phyloP scores from a whole-genome alignment of 140 eudicot species.

The Oenanthe javanica region DNA sequence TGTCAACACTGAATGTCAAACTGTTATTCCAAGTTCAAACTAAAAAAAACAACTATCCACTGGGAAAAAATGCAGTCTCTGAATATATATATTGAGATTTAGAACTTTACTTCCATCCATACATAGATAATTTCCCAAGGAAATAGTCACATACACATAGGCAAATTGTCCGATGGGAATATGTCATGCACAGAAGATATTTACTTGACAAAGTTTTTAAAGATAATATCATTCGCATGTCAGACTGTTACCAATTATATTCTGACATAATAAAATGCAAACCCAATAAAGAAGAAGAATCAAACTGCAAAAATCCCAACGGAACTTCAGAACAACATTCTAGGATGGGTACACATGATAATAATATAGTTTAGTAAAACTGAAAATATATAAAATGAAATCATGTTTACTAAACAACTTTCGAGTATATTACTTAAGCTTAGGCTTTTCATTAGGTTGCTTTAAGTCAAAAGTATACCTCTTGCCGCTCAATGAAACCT shows the following conservation, averaged over 20 bases:
- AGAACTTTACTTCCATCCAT: not conserved
- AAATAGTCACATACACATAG: not conserved
- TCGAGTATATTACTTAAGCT: not conserved
- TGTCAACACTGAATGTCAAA: not conserved
- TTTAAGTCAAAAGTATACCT: constrained; percentile 31
- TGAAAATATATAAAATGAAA: not conserved
- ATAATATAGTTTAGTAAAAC: not conserved
- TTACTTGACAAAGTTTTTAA: not conserved
- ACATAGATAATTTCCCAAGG: not conserved
- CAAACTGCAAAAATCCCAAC: not conserved
- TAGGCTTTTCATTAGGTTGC: not conserved
- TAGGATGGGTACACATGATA: not conserved
- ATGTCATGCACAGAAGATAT: not conserved
- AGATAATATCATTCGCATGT: not conserved
- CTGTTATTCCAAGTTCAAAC: not conserved
- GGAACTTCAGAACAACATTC: not conserved
- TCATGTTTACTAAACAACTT: not conserved
- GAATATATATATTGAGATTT: not conserved
- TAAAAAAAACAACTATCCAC: not conserved
- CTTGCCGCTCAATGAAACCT: constrained; percentile 94
- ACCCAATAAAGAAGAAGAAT: not conserved
- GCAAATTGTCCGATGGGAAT: not conserved
- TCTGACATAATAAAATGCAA: not conserved
- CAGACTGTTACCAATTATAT: not conserved
- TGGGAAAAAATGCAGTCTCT: not conserved